A percentile compares a stretch with the other conserved stretches of the same genome.
Evolutionary conservation across 176 grass and related monocot species (phyloP).

Genomic region (Ananas comosus): DNA sequence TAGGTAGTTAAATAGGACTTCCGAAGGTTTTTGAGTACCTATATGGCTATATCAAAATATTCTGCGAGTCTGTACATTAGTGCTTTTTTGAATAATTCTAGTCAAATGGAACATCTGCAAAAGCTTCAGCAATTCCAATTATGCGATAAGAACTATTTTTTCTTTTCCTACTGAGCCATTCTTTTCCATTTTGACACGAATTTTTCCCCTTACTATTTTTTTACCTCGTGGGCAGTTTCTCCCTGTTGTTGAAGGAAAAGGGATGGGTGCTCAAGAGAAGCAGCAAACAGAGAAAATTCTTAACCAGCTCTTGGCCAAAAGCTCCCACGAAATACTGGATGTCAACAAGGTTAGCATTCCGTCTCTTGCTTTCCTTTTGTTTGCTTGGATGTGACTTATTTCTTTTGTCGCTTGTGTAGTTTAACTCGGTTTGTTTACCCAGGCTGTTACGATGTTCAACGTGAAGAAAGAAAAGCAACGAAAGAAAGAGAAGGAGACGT

Average conservation of each 20-base stretch:
- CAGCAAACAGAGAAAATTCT: conserved; percentile 69
- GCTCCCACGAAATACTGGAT: conserved; percentile 50
- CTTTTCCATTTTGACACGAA: background rate
- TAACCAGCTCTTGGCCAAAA: conserved; percentile 53
- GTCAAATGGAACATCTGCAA: no score
- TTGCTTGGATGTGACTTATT: background rate
- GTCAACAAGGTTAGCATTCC: conserved; percentile 56
- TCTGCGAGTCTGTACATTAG: no score
- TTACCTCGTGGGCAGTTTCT: conserved; percentile 40
- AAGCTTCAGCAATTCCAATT: background rate
- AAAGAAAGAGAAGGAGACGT: conserved; percentile 31
- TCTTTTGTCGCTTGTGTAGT: background rate
- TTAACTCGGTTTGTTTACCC: background rate
- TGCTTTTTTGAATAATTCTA: no score
- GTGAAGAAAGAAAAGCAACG: conserved; percentile 80
- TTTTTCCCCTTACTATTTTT: background rate
- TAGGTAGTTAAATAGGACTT: no score
- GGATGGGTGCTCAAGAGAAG: conserved; percentile 54
- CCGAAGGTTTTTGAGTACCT: no score
- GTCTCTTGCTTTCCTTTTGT: background rate
- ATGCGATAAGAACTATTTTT: background rate
- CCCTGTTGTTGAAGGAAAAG: conserved; percentile 66
- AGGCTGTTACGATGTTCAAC: conserved; percentile 84
- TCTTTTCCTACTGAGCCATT: background rate
- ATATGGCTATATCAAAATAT: no score